phyloP scores from a whole-genome alignment of 306 rosid genomes.

The Mimosa pudica region DNA sequence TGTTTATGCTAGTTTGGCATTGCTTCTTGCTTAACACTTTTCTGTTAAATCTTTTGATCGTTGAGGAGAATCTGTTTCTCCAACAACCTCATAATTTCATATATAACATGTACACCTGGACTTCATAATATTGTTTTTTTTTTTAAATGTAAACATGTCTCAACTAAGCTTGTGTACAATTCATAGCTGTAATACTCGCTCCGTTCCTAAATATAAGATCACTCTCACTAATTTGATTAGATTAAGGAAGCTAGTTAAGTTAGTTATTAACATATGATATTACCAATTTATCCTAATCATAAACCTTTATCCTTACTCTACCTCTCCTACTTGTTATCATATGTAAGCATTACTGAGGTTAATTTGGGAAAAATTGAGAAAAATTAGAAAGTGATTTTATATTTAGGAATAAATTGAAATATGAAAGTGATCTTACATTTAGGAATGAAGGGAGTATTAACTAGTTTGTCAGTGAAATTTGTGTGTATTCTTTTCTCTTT shows the following conservation, averaged over 20 bases:
- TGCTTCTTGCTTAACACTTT: background rate
- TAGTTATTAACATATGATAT: no score
- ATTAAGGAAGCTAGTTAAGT: no score
- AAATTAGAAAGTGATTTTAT: no score
- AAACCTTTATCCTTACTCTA: no score
- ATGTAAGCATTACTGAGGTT: no score
- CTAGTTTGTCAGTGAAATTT: conserved; percentile 12
- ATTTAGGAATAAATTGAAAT: no score
- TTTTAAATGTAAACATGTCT: background rate
- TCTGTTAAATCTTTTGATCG: conserved; percentile 4
- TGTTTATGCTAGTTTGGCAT: background rate
- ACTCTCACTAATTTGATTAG: no score
- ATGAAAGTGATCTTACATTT: no score
- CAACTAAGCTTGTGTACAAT: background rate
- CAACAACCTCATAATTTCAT: background rate
- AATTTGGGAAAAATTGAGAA: no score
- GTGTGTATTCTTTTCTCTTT: background rate
- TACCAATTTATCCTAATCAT: no score
- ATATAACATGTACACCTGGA: background rate
- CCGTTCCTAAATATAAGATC: no score
- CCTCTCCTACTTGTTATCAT: no score
- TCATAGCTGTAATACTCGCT: background rate
- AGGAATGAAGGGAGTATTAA: background rate
- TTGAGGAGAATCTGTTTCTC: conserved; percentile 15
- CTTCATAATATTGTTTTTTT: background rate